Evolutionary conservation across 139 green algal genomes (phyloP).

Genomic region (Tetraselmis chui): DNA sequence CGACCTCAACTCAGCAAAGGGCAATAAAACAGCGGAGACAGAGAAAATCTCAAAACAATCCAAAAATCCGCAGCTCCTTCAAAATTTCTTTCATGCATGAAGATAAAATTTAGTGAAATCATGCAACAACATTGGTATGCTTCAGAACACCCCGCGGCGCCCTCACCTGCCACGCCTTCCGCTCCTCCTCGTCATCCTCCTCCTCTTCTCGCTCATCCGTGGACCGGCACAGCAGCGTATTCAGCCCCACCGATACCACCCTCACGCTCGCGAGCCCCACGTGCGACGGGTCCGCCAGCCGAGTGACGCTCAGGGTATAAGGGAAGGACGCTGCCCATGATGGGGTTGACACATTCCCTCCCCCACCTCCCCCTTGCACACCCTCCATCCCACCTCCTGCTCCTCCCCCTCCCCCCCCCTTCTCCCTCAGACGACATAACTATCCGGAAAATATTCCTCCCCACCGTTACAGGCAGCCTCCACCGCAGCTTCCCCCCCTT

Average conservation of each 20-base stretch:
- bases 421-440: slow-evolving; percentile 37
- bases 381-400: not conserved
- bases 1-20: too few species aligned
- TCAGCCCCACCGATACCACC: not conserved
- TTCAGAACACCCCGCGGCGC: too few species aligned
- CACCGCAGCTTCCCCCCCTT: not conserved
- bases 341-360: slow-evolving; percentile 54
- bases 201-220: too few species aligned
- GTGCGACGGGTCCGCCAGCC: slow-evolving; percentile 25
- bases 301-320: slow-evolving; percentile 28
- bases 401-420: not conserved
- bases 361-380: slow-evolving; percentile 26
- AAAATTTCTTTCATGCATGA: too few species aligned
- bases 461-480: not conserved
- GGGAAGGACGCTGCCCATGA: slow-evolving; percentile 50
- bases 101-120: too few species aligned
- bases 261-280: slow-evolving; percentile 10
- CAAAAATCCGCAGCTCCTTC: too few species aligned
- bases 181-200: too few species aligned
- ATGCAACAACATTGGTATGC: too few species aligned
- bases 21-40: too few species aligned
- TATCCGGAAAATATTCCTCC: not conserved
- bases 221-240: not conserved
- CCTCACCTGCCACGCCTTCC: too few species aligned
- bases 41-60: too few species aligned